Percentiles rank a stretch among this genome's conserved stretches.
Conservation (phyloP, 2,329 filamentous ascomycete genomes). For the Paraphoma chrysanthemicola region DNA sequence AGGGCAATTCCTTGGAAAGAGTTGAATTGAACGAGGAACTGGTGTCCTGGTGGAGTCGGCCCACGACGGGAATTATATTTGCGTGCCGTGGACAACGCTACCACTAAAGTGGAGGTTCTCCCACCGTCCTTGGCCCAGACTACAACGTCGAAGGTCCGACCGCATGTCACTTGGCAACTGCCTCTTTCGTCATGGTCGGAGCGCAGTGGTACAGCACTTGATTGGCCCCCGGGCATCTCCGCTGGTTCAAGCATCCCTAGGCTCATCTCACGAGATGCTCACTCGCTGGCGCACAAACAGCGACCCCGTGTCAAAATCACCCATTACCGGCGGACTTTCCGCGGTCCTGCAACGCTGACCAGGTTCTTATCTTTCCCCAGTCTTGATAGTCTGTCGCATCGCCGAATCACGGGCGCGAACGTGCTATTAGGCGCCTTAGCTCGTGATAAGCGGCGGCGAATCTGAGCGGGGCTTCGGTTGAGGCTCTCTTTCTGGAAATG, state of each 20-base stretch:
- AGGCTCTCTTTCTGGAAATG: constrained; percentile 36
- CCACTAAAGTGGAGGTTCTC: constrained; percentile 31
- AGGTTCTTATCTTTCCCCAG: constrained; percentile 42
- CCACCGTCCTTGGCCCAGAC: constrained; percentile 37
- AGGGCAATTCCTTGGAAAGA: constrained; percentile 35
- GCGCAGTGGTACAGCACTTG: constrained; percentile 12
- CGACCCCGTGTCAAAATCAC: constrained; percentile 22
- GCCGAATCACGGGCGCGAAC: constrained; percentile 25
- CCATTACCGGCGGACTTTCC: constrained; percentile 23
- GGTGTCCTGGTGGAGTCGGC: constrained; percentile 20
- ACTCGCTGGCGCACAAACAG: constrained; percentile 26
- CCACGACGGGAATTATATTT: constrained; percentile 42
- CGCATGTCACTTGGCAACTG: constrained; percentile 41
- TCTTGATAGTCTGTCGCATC: constrained; percentile 19
- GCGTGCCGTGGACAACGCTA: constrained; percentile 35
- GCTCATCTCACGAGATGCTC: constrained; percentile 19
- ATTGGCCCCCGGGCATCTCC: constrained; percentile 45
- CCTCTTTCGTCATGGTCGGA: constrained; percentile 39
- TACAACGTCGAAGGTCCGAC: constrained; percentile 26
- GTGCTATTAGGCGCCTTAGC: constrained; percentile 20
- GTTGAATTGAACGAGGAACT: constrained; percentile 36
- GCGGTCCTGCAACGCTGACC: constrained; percentile 29
- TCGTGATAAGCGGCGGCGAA: constrained; percentile 47
- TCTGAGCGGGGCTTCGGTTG: constrained; percentile 43
- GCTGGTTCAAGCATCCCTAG: constrained; percentile 23